Conservation (phyloP, 2,329 filamentous ascomycete genomes). For the Penicillium sp. region DNA sequence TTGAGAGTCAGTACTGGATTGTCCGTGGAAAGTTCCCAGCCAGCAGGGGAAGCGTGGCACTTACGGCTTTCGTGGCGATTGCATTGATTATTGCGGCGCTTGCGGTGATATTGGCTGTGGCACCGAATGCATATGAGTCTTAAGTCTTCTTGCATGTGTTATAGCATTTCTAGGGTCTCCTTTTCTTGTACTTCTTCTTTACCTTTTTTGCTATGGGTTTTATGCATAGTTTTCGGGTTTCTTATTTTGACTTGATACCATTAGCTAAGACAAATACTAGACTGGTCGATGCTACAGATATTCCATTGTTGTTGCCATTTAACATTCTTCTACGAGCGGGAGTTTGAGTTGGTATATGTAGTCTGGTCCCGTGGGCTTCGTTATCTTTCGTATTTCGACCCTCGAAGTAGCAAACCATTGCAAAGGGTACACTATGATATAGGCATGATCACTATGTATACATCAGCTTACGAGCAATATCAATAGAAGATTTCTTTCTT, state of each 20-base stretch:
- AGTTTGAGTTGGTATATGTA: no score
- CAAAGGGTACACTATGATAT: not conserved
- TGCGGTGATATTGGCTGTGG: constrained; percentile 60
- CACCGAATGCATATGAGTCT: constrained; percentile 41
- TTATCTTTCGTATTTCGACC: no score
- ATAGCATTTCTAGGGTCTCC: not conserved
- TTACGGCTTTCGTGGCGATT: constrained; percentile 58
- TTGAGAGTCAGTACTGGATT: constrained; percentile 68
- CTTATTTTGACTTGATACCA: not conserved
- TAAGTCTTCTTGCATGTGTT: not conserved
- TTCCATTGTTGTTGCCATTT: not conserved
- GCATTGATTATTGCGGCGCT: constrained; percentile 60
- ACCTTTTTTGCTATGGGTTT: not conserved
- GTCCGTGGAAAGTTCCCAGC: constrained; percentile 67
- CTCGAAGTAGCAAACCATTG: not conserved
- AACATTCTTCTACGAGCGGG: no score
- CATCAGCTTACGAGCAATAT: not conserved
- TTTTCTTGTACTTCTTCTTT: not conserved
- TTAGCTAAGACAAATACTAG: not conserved
- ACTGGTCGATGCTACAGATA: not conserved
- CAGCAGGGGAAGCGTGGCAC: constrained; percentile 60
- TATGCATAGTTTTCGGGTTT: not conserved
- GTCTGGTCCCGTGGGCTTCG: no score
- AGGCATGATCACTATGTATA: not conserved
- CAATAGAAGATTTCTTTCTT: constrained; percentile 8